These are phyloP conservation scores for Exophiala sp. DNA, from an alignment of 2,329 filamentous ascomycete genomes.

Conservation along the genomic window DNA sequence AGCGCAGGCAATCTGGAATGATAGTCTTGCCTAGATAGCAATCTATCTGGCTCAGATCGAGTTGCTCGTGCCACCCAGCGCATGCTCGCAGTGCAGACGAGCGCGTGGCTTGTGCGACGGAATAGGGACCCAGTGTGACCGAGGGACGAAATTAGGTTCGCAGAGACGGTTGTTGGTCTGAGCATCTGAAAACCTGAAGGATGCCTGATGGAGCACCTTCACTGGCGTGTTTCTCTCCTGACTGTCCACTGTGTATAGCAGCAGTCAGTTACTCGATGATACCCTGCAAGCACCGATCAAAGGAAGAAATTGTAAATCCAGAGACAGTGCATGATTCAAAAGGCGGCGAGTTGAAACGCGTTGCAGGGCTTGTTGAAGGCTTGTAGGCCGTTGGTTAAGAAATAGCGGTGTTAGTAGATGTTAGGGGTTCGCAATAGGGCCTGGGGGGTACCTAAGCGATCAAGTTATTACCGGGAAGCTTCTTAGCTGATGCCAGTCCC, in stretches of 20 bases:
- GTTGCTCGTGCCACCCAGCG: conserved; percentile 15
- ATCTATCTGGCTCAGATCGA: conserved; percentile 7
- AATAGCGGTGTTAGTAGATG: neutral
- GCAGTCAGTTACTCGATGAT: neutral
- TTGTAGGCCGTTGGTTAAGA: neutral
- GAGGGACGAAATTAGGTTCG: neutral
- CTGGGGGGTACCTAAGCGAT: neutral
- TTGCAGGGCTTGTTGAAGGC: conserved; percentile 10
- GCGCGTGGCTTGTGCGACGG: conserved; percentile 18
- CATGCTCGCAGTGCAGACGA: conserved; percentile 5
- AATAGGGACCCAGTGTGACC: neutral
- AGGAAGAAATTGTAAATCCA: conserved; percentile 11
- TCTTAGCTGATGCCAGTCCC: neutral
- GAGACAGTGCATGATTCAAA: conserved; percentile 14
- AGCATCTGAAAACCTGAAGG: neutral
- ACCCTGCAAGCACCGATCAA: conserved; percentile 2
- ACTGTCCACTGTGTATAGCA: neutral
- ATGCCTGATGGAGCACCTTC: neutral
- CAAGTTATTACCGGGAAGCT: neutral
- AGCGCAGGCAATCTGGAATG: neutral
- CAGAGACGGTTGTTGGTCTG: neutral
- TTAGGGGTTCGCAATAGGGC: neutral
- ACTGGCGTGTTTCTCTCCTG: neutral
- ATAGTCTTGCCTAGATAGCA: neutral
- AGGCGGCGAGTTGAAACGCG: conserved; percentile 18